Conservation (phyloP, 2,329 filamentous ascomycete genomes). For the Rosellinia necatrix region DNA sequence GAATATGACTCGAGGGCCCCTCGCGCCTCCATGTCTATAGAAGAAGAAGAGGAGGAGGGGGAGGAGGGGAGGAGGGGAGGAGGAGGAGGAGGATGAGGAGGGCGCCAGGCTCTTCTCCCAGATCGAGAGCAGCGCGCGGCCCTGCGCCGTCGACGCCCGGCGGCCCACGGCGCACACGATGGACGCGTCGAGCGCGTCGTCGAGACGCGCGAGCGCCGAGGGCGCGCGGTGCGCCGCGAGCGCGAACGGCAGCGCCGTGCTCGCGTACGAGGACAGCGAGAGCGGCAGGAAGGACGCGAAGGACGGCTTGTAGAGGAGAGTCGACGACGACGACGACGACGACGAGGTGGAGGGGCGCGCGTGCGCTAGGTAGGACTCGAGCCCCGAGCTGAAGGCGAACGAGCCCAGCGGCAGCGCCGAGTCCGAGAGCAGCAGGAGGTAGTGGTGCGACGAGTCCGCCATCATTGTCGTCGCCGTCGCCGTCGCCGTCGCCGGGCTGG, state of each 20-base stretch:
- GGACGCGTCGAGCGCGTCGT: constrained; percentile 77
- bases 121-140: constrained; percentile 72
- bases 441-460: constrained; percentile 56
- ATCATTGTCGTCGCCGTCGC: constrained; percentile 6
- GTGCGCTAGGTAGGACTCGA: constrained; percentile 83
- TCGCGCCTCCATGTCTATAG: constrained; percentile 13
- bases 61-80: constrained; percentile 34
- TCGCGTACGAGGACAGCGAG: constrained; percentile 72
- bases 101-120: constrained; percentile 73
- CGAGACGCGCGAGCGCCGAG: constrained; percentile 57
- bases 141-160: constrained; percentile 75
- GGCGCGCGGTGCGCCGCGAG: constrained; percentile 68
- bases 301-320: constrained; percentile 43
- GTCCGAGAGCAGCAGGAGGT: constrained; percentile 77
- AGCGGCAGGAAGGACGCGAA: constrained; percentile 71
- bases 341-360: constrained; percentile 41
- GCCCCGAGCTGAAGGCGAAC: constrained; percentile 83
- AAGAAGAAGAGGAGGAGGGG: constrained; percentile 31
- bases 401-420: constrained; percentile 81
- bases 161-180: constrained; percentile 80
- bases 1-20: constrained; percentile 25
- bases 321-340: not conserved
- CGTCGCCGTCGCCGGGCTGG: too few species aligned
- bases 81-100: constrained; percentile 32
- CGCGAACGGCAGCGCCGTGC: constrained; percentile 75